phyloP scores from a whole-genome alignment of 108 stramenopile species.

The Seminavis robusta region DNA sequence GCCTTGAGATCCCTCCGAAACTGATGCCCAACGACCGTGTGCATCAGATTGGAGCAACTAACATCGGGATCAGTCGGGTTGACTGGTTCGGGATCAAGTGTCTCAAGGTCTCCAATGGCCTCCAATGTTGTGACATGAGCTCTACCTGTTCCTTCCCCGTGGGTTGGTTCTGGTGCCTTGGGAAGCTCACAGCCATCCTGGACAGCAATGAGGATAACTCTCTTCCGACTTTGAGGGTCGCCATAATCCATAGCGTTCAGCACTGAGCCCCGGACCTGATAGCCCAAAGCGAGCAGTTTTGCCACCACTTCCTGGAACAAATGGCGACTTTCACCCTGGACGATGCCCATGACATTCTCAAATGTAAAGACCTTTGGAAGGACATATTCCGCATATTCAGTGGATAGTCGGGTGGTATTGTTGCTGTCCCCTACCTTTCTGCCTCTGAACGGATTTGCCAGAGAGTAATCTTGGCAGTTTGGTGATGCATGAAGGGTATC shows the following conservation, averaged over 20 bases:
- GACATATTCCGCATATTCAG: conserved; percentile 44
- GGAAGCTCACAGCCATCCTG: conserved; percentile 31
- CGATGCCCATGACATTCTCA: conserved; percentile 47
- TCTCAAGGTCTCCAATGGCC: conserved; percentile 40
- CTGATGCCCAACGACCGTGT: too few relatives aligned
- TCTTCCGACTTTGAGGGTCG: conserved; percentile 48
- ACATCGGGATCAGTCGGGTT: too few relatives aligned
- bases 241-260: conserved; percentile 25
- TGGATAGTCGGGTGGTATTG: conserved; percentile 31
- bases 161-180: conserved; percentile 32
- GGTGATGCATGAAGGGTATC: conserved; percentile 43
- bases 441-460: conserved; percentile 45
- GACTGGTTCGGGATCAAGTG: conserved; percentile 16
- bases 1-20: too few relatives aligned
- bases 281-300: not conserved
- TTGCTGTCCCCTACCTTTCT: conserved; percentile 45
- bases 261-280: conserved; percentile 2
- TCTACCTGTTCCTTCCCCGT: conserved; percentile 12
- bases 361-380: too few relatives aligned
- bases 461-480: conserved; percentile 61
- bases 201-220: conserved; percentile 45
- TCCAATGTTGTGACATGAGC: conserved; percentile 3
- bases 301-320: conserved; percentile 32
- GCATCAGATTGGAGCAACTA: too few relatives aligned
- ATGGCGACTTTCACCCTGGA: conserved; percentile 6